These are phyloP conservation scores for Yamadazyma akitaensis DNA, from an alignment of 805 yeast genomes.

Conservation along the genomic window DNA sequence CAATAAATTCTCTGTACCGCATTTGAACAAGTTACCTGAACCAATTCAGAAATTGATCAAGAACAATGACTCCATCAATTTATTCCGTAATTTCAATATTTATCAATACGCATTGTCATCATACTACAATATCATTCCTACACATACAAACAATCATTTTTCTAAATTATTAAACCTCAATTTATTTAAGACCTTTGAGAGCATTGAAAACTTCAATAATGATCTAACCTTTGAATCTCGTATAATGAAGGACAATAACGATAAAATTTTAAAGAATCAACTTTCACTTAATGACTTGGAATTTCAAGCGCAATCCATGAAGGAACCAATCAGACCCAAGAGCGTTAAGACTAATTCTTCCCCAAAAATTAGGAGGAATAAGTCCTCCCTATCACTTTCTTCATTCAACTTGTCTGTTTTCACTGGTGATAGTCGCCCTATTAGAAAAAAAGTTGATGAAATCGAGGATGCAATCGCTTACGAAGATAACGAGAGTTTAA, in stretches of 20 bases:
- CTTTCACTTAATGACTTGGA: slow-evolving; percentile 20
- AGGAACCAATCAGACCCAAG: background rate
- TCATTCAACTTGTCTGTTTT: slow-evolving; percentile 12
- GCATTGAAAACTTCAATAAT: slow-evolving; percentile 25
- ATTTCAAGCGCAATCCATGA: slow-evolving; percentile 3
- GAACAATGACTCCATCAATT: slow-evolving; percentile 26
- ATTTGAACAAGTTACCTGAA: slow-evolving; percentile 28
- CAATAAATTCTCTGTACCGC: slow-evolving; percentile 20
- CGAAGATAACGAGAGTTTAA: slow-evolving; percentile 17
- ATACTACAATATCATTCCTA: slow-evolving; percentile 34
- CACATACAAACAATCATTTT: slow-evolving; percentile 34
- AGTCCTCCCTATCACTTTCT: slow-evolving; percentile 11
- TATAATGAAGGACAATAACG: slow-evolving; percentile 20
- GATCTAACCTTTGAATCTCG: slow-evolving; percentile 27
- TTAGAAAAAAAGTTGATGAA: slow-evolving; percentile 4
- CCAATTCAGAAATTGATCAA: slow-evolving; percentile 34
- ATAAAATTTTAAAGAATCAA: slow-evolving; percentile 24
- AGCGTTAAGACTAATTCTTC: background rate
- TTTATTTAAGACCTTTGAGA: slow-evolving; percentile 37
- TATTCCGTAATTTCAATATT: slow-evolving; percentile 31
- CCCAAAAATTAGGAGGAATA: slow-evolving; percentile 8
- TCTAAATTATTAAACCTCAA: slow-evolving; percentile 32
- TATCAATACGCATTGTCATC: slow-evolving; percentile 40
- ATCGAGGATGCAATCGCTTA: slow-evolving; percentile 12
- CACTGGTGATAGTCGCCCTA: slow-evolving; percentile 8